Percentiles rank a stretch among this genome's conserved stretches.
Conservation (phyloP, 164 flowering plant species). For the Malania oleifera region DNA sequence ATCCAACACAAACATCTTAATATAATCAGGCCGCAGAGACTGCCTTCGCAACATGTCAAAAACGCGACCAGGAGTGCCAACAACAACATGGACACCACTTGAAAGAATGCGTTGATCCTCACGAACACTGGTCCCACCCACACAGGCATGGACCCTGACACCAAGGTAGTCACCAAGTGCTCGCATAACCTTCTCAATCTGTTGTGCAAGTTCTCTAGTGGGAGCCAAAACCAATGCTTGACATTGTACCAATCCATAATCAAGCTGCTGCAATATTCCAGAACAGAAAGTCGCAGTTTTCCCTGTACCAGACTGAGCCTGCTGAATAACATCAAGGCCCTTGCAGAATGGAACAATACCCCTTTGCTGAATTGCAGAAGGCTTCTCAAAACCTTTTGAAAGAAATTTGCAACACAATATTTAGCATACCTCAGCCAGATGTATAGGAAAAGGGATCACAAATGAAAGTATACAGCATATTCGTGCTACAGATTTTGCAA, state of each 20-base stretch:
- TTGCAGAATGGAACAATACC: slow-evolving; percentile 86
- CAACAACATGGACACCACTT: slow-evolving; percentile 79
- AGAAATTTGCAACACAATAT: neutral
- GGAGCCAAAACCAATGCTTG: slow-evolving; percentile 86
- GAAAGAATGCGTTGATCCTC: slow-evolving; percentile 81
- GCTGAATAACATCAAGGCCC: slow-evolving; percentile 86
- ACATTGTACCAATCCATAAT: slow-evolving; percentile 57
- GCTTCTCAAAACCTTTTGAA: slow-evolving; percentile 75
- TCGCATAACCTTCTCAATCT: slow-evolving; percentile 88
- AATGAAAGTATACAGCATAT: too few relatives aligned
- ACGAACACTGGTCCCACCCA: slow-evolving; percentile 91
- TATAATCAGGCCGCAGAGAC: slow-evolving; percentile 67
- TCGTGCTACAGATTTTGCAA: too few relatives aligned
- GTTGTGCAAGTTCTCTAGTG: slow-evolving; percentile 82
- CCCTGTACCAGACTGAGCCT: slow-evolving; percentile 91
- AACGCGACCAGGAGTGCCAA: slow-evolving; percentile 89
- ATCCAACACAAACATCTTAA: slow-evolving; percentile 82
- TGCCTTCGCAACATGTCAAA: slow-evolving; percentile 78
- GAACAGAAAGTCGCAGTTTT: slow-evolving; percentile 89
- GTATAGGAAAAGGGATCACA: too few relatives aligned
- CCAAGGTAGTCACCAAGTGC: slow-evolving; percentile 87
- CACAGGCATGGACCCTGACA: slow-evolving; percentile 91
- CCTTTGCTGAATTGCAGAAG: slow-evolving; percentile 86
- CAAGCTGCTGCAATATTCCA: slow-evolving; percentile 79
- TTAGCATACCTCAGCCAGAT: too few relatives aligned